Base-by-base conservation (phyloP, 2,329 filamentous ascomycete species). In the Sclerotinia subarctica region DNA sequence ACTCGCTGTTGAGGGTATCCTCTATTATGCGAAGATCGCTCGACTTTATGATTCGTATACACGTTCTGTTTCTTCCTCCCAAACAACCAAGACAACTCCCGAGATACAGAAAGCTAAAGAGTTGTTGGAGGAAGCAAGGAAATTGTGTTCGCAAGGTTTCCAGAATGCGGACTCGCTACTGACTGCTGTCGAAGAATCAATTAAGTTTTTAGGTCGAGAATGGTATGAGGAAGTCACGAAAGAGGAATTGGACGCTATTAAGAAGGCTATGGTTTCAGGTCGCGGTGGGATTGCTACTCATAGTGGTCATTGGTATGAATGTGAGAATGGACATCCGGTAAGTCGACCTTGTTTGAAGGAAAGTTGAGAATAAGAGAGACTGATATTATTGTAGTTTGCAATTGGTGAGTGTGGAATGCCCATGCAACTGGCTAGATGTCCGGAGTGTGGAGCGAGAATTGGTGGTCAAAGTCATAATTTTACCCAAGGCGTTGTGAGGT, bases 331-430 rank as follows among this genome's bases (percentile, higher is more conserved):
- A 4, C 85, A 89, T 63, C 66, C 70, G 21, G 69, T 71, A 58
- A 67, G 66, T 69, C 17, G 65, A 17, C 38, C 44, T 7, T 42
- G 49, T 56, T 62, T 56, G 42, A 29, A 21, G 21, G 46, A 15
- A 15, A 6, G 46, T 5, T 32, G 19, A 29, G 13, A 54, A 24
- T n/a, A 56, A n/a, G 7, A 42, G 15, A 29, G 26, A n/a, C 17
- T 29, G 35, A 24, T 24, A 29, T 46, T 29, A 46, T 26, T 5
- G 53, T 63, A 73, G 69, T 89, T 91, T 71, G 85, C 87, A 0
- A 82, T 90, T 21, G 87, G 87, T 0, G 86, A 90, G 69, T 90
- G 88, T 71, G 88, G 88, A 0, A 85, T 86, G 82, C 85, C 88
- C 0, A 89, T 90, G 86, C 69, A 91, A 74, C 56, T 73, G 29